A percentile compares a stretch with the other conserved stretches of the same genome.
These are phyloP conservation scores for Talaromyces amestolkiae DNA, from an alignment of 2,329 filamentous ascomycete genomes.

Conservation along the genomic window DNA sequence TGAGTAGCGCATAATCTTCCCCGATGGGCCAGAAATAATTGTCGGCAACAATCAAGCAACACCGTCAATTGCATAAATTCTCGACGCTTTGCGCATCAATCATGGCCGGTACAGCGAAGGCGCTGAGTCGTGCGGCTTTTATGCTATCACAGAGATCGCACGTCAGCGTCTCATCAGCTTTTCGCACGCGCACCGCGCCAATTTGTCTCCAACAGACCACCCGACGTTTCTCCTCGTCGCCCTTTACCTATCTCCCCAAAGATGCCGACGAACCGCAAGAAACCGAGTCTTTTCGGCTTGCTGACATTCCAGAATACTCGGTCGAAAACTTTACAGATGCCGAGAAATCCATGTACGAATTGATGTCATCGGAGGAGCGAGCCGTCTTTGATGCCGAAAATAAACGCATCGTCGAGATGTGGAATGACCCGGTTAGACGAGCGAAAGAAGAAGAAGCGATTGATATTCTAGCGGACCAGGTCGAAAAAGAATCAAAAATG, in stretches of 20 bases:
- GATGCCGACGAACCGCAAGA: slow-evolving; percentile 29
- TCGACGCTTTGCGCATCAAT: background rate
- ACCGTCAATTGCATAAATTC: background rate
- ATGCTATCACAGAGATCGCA: slow-evolving; percentile 33
- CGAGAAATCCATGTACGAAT: slow-evolving; percentile 39
- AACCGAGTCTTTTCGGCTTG: slow-evolving; percentile 17
- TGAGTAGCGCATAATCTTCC: slow-evolving; percentile 7
- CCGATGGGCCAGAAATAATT: slow-evolving; percentile 19
- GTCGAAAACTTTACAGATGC: slow-evolving; percentile 33
- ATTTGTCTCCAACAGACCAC: slow-evolving; percentile 19
- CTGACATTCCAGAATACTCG: slow-evolving; percentile 37
- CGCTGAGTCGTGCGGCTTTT: slow-evolving; percentile 37
- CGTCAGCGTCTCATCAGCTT: slow-evolving; percentile 19
- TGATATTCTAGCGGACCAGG: slow-evolving; percentile 30
- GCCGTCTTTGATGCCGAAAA: slow-evolving; percentile 38
- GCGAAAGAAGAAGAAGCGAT: slow-evolving; percentile 32
- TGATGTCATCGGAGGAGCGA: slow-evolving; percentile 38
- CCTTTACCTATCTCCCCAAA: slow-evolving; percentile 33
- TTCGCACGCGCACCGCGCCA: slow-evolving; percentile 20
- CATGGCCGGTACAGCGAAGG: slow-evolving; percentile 42
- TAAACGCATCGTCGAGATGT: slow-evolving; percentile 36
- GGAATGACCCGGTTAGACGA: slow-evolving; percentile 35
- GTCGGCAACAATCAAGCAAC: slow-evolving; percentile 4
- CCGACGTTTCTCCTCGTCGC: slow-evolving; percentile 38
- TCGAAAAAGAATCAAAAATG: slow-evolving; percentile 33